Conservation (phyloP, 108 stramenopile genomes). For the Fragilariopsis cylindrus region DNA sequence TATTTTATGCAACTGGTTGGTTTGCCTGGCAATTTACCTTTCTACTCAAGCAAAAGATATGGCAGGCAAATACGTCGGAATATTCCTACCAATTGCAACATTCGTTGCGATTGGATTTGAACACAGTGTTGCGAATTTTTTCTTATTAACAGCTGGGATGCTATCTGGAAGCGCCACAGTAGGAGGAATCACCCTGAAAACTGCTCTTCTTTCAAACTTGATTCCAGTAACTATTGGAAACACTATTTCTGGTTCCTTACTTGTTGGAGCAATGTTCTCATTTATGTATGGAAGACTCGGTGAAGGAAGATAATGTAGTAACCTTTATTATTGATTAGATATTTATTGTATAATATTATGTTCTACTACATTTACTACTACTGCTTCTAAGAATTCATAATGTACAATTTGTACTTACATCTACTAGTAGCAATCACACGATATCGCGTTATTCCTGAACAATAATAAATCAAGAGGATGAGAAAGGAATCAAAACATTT, state of each 20-base stretch:
- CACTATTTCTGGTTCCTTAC: constrained; percentile 5
- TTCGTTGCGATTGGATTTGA: constrained; percentile 49
- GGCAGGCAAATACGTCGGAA: constrained; percentile 37
- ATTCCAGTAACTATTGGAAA: constrained; percentile 19
- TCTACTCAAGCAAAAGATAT: constrained; percentile 24
- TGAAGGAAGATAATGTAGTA: neutral
- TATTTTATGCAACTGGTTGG: constrained; percentile 68
- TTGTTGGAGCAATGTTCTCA: constrained; percentile 17
- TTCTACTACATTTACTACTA: too few relatives aligned
- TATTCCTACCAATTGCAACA: constrained; percentile 38
- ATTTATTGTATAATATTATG: too few relatives aligned
- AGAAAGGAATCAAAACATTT: too few relatives aligned
- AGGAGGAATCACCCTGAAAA: neutral
- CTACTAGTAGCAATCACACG: too few relatives aligned
- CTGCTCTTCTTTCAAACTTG: constrained; percentile 15
- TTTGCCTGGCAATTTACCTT: constrained; percentile 48
- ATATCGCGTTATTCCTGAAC: too few relatives aligned
- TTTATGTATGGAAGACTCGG: constrained; percentile 17
- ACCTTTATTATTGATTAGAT: too few relatives aligned
- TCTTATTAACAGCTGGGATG: constrained; percentile 43
- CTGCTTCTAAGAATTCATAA: too few relatives aligned
- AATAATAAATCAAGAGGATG: too few relatives aligned
- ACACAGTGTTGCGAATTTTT: constrained; percentile 75
- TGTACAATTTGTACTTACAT: too few relatives aligned
- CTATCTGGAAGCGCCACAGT: neutral